A percentile compares a stretch with the other conserved stretches of the same genome.
Conservation (phyloP, 2,329 filamentous ascomycete genomes). For the Didymella pinodella region DNA sequence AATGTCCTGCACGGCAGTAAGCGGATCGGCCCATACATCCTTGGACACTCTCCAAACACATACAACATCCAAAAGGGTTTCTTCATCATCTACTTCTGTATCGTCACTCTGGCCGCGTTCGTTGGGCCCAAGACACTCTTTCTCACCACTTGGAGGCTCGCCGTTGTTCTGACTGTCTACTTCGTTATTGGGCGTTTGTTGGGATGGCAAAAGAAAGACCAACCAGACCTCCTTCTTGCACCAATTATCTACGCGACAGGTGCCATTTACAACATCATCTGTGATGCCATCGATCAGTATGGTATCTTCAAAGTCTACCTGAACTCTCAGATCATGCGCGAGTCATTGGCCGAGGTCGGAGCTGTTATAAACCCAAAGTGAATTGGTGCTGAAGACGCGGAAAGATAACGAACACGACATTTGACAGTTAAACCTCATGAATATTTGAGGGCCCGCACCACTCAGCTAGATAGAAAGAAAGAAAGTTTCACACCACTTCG, state of each 20-base stretch:
- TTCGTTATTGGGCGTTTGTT: background rate
- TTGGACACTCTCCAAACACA: background rate
- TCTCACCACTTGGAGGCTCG: background rate
- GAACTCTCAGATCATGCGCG: background rate
- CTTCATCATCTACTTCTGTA: background rate
- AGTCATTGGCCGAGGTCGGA: background rate
- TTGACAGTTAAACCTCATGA: too few relatives aligned
- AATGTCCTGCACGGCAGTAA: background rate
- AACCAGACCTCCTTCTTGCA: background rate
- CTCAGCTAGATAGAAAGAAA: too few relatives aligned
- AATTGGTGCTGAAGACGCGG: background rate
- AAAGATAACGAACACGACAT: too few relatives aligned
- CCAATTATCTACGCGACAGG: background rate
- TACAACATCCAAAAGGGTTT: background rate
- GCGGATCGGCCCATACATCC: background rate
- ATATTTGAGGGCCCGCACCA: too few relatives aligned
- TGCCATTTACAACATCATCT: background rate
- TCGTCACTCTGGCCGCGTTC: background rate
- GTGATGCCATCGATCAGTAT: background rate
- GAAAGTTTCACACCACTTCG: too few relatives aligned
- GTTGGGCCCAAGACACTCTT: background rate
- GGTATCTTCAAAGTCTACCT: background rate
- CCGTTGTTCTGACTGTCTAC: background rate
- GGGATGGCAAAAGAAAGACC: background rate
- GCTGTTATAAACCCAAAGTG: background rate